These are phyloP conservation scores for Colletotrichum sp. DNA, from an alignment of 2,329 filamentous ascomycete species.

Conservation along the genomic window DNA sequence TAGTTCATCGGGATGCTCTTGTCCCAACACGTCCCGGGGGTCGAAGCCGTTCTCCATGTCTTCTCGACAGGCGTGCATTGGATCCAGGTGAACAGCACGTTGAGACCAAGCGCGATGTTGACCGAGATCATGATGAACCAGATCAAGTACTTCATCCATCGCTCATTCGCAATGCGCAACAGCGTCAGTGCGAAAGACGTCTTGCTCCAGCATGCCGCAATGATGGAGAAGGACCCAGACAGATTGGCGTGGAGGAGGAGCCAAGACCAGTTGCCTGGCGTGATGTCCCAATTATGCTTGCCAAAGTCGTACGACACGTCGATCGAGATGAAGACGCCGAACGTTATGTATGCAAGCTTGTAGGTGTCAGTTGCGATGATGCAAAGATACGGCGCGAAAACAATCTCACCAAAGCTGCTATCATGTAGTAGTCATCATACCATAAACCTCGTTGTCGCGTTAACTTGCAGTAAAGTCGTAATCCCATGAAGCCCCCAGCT, in stretches of 20 bases:
- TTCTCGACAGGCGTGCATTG: constrained; percentile 29
- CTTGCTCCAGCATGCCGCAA: constrained; percentile 30
- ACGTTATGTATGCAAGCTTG: constrained; percentile 7
- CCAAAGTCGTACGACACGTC: constrained; percentile 18
- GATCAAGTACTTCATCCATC: constrained; percentile 26
- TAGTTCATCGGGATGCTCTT: constrained; percentile 31
- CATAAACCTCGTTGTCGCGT: constrained; percentile 17
- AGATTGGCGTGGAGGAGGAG: constrained; percentile 22
- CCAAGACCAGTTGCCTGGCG: constrained; percentile 9
- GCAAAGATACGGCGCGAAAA: not conserved
- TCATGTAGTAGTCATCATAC: constrained; percentile 24
- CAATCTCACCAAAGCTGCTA: constrained; percentile 23
- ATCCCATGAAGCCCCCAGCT: constrained; percentile 17
- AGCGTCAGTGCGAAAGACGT: constrained; percentile 33
- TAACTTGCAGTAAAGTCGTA: constrained; percentile 26
- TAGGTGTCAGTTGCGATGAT: not conserved
- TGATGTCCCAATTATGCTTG: constrained; percentile 19
- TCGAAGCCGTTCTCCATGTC: constrained; percentile 23
- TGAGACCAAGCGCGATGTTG: constrained; percentile 26
- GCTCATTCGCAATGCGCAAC: constrained; percentile 27
- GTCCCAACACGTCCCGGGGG: constrained; percentile 28
- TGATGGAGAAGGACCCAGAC: constrained; percentile 22
- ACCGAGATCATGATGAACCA: constrained; percentile 30
- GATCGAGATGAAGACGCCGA: constrained; percentile 13
- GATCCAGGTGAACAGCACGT: constrained; percentile 29